Evolutionary conservation across 2,329 filamentous ascomycete species (phyloP).

Genomic region (Bipolaris sorokiniana): DNA sequence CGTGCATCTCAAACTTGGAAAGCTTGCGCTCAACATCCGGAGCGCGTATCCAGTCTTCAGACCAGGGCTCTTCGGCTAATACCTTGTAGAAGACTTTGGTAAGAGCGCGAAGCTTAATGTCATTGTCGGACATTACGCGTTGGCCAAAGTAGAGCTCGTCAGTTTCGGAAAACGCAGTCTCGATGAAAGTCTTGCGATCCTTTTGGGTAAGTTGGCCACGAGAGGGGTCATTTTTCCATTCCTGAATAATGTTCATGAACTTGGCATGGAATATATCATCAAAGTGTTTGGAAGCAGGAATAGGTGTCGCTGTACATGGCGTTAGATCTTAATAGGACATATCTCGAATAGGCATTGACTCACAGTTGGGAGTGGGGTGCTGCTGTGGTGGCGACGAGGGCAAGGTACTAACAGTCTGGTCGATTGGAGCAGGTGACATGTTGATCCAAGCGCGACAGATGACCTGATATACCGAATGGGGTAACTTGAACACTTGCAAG

Average conservation of each 20-base stretch:
- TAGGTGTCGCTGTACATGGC: conserved; percentile 17
- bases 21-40: conserved; percentile 48
- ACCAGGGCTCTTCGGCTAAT: conserved; percentile 48
- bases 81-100: conserved; percentile 49
- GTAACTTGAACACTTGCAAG: conserved; percentile 12
- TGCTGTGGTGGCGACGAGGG: conserved; percentile 30
- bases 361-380: conserved; percentile 22
- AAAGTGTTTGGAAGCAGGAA: conserved; percentile 32
- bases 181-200: conserved; percentile 44
- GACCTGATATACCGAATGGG: conserved; percentile 31
- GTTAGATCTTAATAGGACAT: not conserved
- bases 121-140: conserved; percentile 37
- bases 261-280: conserved; percentile 46
- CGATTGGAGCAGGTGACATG: conserved; percentile 46
- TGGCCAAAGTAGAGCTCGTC: conserved; percentile 40
- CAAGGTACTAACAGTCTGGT: conserved; percentile 28
- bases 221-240: conserved; percentile 40
- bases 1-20: conserved; percentile 48
- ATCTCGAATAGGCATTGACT: conserved; percentile 1
- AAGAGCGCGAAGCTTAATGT: conserved; percentile 46
- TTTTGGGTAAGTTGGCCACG: conserved; percentile 37
- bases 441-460: conserved; percentile 33
- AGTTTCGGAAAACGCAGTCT: conserved; percentile 38
- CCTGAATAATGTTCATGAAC: conserved; percentile 43
- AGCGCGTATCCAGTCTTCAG: conserved; percentile 47